A percentile compares a stretch with the other conserved stretches of the same genome.
Evolutionary conservation across 1,139 yeast species (phyloP).

Genomic region (Magnusiomyces tetraspermus): DNA sequence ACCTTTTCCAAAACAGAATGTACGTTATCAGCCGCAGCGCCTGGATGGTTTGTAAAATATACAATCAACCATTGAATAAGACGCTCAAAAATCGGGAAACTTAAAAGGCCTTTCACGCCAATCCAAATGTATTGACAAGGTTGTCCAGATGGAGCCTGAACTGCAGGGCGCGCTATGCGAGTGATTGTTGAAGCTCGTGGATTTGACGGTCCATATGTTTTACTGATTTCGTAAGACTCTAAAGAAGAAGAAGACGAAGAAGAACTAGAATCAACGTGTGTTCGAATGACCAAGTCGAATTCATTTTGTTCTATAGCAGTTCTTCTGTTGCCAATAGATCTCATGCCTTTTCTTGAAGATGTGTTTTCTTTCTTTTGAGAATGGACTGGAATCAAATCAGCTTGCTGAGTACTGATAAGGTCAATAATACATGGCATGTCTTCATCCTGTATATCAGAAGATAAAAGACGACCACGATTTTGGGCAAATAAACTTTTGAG

Average conservation of each 20-base stretch:
- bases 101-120: constrained; percentile 52
- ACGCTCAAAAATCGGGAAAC: constrained; percentile 50
- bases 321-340: constrained; percentile 37
- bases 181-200: constrained; percentile 7
- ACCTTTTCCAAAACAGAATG: constrained; percentile 36
- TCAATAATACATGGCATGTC: constrained; percentile 48
- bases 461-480: constrained; percentile 46
- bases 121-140: constrained; percentile 71
- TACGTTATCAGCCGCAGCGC: constrained; percentile 38
- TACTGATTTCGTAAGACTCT: not conserved
- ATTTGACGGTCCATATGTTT: not conserved
- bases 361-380: constrained; percentile 38
- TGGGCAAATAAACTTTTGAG: constrained; percentile 35
- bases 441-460: constrained; percentile 50
- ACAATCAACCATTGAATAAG: constrained; percentile 48
- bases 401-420: constrained; percentile 33
- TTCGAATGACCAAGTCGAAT: constrained; percentile 42
- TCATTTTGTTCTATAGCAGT: constrained; percentile 53
- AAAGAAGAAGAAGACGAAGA: not conserved
- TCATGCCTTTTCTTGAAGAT: constrained; percentile 41
- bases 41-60: constrained; percentile 45
- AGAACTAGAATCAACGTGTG: constrained; percentile 14
- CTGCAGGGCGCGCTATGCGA: constrained; percentile 14
- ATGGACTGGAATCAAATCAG: constrained; percentile 46
- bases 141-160: constrained; percentile 42